Conservation (phyloP, 495 filamentous ascomycete species). For the Pyrenula aspistea region DNA sequence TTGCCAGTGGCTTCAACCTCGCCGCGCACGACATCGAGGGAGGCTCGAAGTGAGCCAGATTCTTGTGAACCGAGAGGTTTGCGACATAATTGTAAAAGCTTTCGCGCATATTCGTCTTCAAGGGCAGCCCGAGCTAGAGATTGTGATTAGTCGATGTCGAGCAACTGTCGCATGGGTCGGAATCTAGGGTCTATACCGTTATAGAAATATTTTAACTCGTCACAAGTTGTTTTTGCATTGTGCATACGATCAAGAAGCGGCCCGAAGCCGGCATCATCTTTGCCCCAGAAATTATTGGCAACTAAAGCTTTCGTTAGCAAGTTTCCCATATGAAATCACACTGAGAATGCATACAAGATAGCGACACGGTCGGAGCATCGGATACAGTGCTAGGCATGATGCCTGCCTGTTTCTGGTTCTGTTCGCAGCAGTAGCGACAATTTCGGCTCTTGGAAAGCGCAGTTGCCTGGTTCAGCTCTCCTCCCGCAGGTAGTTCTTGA, state of each 20-base stretch:
- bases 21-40: slow-evolving; percentile 73
- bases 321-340: background rate
- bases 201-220: slow-evolving; percentile 91
- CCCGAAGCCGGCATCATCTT: slow-evolving; percentile 89
- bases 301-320: slow-evolving; percentile 34
- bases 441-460: background rate
- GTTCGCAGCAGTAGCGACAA: background rate
- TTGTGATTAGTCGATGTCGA: slow-evolving; percentile 3
- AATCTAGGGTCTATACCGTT: slow-evolving; percentile 40
- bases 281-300: slow-evolving; percentile 99
- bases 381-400: slow-evolving; percentile 47
- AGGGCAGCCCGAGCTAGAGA: slow-evolving; percentile 70
- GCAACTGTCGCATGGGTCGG: background rate
- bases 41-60: slow-evolving; percentile 66
- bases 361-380: background rate
- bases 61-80: slow-evolving; percentile 89
- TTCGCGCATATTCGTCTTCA: slow-evolving; percentile 96
- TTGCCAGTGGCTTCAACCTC: slow-evolving; percentile 95
- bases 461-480: background rate
- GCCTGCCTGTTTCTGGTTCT: background rate
- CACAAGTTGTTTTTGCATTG: slow-evolving; percentile 86
- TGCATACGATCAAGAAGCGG: slow-evolving; percentile 95
- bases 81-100: slow-evolving; percentile 71
- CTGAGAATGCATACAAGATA: background rate
- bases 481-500: too few relatives aligned